Conservation (phyloP, 2,329 filamentous ascomycete genomes). For the Trichophyton mentagrophytes region DNA sequence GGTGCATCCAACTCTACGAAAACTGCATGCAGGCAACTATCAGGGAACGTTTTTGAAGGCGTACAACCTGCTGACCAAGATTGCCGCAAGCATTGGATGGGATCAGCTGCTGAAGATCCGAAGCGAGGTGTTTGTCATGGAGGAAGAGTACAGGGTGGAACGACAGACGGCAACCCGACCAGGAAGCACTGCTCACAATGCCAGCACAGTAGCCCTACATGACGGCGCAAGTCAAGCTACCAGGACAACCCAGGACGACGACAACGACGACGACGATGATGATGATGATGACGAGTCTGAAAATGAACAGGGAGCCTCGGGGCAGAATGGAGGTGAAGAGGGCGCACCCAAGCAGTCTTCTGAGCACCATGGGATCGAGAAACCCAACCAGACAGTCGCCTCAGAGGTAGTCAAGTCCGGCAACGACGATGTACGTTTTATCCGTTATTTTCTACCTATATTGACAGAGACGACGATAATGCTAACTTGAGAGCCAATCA, state of each 20-base stretch:
- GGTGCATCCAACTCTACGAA: constrained; percentile 74
- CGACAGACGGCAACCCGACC: constrained; percentile 30
- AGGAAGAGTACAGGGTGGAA: constrained; percentile 92
- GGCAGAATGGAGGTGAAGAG: constrained; percentile 14
- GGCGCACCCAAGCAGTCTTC: constrained; percentile 24
- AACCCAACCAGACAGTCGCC: constrained; percentile 64
- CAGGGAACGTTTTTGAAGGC: constrained; percentile 93
- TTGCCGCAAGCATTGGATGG: constrained; percentile 95
- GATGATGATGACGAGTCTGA: constrained; percentile 8
- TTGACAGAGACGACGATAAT: no score
- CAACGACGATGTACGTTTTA: constrained; percentile 49
- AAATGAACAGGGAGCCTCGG: constrained; percentile 23
- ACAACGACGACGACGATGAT: constrained; percentile 18
- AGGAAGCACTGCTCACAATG: constrained; percentile 48
- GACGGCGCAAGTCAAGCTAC: constrained; percentile 14
- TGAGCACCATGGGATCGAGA: constrained; percentile 38
- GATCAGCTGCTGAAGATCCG: constrained; percentile 88
- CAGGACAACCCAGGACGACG: constrained; percentile 18
- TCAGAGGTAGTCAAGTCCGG: constrained; percentile 66
- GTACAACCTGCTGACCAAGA: constrained; percentile 85
- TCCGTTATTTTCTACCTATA: background rate
- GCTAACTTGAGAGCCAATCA: constrained; percentile 20
- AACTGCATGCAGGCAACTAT: constrained; percentile 76
- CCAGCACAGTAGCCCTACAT: constrained; percentile 66
- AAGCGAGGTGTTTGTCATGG: constrained; percentile 98